Evolutionary conservation across 169 alveolate species (phyloP).

Genomic region (Cryptosporidium parvum): DNA sequence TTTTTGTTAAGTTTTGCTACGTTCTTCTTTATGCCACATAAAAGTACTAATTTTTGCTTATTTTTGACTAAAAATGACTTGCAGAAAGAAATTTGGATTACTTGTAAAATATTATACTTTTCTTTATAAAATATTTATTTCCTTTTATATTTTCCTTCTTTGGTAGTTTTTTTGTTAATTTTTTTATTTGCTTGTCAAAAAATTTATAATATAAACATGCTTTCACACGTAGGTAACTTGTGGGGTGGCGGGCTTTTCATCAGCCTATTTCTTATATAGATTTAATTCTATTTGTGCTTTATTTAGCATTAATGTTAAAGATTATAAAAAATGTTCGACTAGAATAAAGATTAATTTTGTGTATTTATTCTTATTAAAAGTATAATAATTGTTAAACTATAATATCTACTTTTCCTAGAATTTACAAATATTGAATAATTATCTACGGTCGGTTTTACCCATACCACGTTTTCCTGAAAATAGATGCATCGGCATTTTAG

Average conservation of each 20-base stretch:
- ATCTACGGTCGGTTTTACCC: slow-evolving; percentile 94
- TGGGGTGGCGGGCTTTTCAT: slow-evolving; percentile 67
- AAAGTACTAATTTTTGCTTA: background rate
- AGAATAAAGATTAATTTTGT: background rate
- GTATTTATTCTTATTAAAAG: background rate
- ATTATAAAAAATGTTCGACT: background rate
- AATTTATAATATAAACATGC: slow-evolving; percentile 46
- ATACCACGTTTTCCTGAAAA: slow-evolving; percentile 96
- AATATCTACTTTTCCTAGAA: background rate
- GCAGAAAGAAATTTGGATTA: background rate
- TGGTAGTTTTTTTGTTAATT: background rate
- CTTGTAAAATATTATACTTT: background rate
- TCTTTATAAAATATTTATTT: background rate
- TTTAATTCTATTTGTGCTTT: background rate
- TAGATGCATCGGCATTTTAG: slow-evolving; percentile 93
- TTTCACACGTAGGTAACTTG: slow-evolving; percentile 64
- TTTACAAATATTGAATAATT: slow-evolving; percentile 19
- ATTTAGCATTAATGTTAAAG: background rate
- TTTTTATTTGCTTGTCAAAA: slow-evolving; percentile 63
- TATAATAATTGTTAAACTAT: slow-evolving; percentile 1
- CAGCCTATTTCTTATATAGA: background rate
- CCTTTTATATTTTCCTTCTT: background rate
- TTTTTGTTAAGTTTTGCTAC: background rate
- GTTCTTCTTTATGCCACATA: slow-evolving; percentile 36
- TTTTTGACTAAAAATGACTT: background rate